Conservation (phyloP, 768 basidiomycete genomes). For the Inosperma sp. region DNA sequence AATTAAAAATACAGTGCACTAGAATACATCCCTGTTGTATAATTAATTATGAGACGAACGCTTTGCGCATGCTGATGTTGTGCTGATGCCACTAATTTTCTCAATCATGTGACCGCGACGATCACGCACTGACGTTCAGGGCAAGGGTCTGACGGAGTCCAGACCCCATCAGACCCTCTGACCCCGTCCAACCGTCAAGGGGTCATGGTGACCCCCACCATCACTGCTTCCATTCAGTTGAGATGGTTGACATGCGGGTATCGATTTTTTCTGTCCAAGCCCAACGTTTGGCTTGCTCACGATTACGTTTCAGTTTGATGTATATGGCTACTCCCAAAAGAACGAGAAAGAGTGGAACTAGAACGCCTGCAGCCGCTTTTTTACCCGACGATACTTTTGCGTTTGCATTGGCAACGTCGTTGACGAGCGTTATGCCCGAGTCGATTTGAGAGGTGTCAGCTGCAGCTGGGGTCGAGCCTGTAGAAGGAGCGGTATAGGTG, state of each 20-base stretch:
- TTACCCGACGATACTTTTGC: slow-evolving; percentile 35
- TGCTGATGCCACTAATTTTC: too few species aligned
- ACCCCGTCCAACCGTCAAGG: too few species aligned
- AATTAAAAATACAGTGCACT: too few species aligned
- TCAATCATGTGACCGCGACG: too few species aligned
- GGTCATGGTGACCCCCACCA: too few species aligned
- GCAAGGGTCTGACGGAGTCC: too few species aligned
- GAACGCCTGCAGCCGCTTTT: slow-evolving; percentile 63
- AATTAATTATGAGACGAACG: too few species aligned
- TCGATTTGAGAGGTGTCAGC: slow-evolving; percentile 36
- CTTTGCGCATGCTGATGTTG: too few species aligned
- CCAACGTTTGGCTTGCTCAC: slow-evolving; percentile 47
- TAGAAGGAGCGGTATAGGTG: slow-evolving; percentile 45
- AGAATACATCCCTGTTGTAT: too few species aligned
- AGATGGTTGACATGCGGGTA: slow-evolving; percentile 80
- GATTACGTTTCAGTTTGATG: slow-evolving; percentile 49
- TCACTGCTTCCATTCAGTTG: slow-evolving; percentile 74
- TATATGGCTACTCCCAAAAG: slow-evolving; percentile 40
- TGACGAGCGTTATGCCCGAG: slow-evolving; percentile 40
- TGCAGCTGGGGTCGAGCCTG: slow-evolving; percentile 32
- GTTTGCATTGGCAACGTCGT: slow-evolving; percentile 30
- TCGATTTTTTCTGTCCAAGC: slow-evolving; percentile 65
- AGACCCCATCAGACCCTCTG: too few species aligned
- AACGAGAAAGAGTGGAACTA: slow-evolving; percentile 57
- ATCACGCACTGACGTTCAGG: too few species aligned